Evolutionary conservation across 2,329 filamentous ascomycete species (phyloP).

Genomic region (Penicillium occitanis): DNA sequence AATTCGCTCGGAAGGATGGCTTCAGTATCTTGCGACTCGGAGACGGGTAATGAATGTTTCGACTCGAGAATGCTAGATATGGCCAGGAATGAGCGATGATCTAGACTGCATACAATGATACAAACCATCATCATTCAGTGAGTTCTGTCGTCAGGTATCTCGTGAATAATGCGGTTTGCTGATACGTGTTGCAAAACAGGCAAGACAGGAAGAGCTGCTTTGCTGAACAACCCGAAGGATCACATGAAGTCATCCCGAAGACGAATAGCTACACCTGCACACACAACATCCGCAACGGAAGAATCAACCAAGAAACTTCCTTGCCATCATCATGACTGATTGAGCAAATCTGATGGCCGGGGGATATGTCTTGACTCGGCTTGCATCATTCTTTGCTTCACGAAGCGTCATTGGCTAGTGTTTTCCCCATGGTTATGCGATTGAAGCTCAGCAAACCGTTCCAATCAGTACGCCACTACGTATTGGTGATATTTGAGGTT

Average conservation of each 20-base stretch:
- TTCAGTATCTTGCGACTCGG: not conserved
- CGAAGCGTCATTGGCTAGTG: not conserved
- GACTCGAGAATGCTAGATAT: slow-evolving; percentile 1
- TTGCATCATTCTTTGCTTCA: slow-evolving; percentile 1
- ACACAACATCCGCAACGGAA: not conserved
- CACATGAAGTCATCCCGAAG: not conserved
- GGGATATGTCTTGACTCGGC: not conserved
- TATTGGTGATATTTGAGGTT: slow-evolving; percentile 1
- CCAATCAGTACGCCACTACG: not conserved
- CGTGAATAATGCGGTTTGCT: no score
- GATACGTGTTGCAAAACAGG: not conserved
- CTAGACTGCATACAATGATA: not conserved
- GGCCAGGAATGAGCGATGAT: not conserved
- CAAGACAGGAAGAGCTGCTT: no score
- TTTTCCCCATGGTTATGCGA: not conserved
- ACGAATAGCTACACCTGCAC: not conserved
- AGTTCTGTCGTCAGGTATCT: not conserved
- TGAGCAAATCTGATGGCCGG: not conserved
- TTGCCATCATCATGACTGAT: not conserved
- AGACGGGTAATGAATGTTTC: not conserved
- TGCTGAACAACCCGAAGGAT: not conserved
- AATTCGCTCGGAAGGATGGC: not conserved
- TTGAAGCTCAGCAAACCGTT: not conserved
- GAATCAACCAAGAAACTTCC: not conserved
- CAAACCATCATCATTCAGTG: not conserved